A percentile compares a stretch with the other conserved stretches of the same genome.
These are phyloP conservation scores for Vanrija humicola DNA, from an alignment of 1,284 basidiomycete species.

Conservation along the genomic window DNA sequence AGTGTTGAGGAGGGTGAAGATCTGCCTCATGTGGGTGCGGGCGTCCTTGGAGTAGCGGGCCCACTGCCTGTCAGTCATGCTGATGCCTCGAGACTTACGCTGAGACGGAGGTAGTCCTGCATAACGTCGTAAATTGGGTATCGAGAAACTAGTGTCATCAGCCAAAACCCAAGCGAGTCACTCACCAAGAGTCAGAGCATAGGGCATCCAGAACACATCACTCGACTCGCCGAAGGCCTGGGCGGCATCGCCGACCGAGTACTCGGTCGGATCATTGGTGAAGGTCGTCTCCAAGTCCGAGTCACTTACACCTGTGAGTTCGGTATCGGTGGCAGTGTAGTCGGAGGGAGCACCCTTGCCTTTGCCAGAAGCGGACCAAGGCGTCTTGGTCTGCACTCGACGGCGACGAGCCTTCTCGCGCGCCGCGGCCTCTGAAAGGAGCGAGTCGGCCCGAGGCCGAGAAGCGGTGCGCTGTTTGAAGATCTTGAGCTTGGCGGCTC, in stretches of 20 bases:
- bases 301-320: constrained; percentile 59
- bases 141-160: constrained; percentile 62
- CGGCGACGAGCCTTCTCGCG: constrained; percentile 5
- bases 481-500: constrained; percentile 52
- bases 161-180: background rate
- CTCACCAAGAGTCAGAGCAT: constrained; percentile 63
- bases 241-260: constrained; percentile 16
- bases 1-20: constrained; percentile 51
- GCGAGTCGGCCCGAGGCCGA: constrained; percentile 22
- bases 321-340: constrained; percentile 61
- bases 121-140: constrained; percentile 89
- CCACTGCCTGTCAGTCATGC: constrained; percentile 57
- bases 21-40: constrained; percentile 43
- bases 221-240: constrained; percentile 53
- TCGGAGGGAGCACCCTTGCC: constrained; percentile 6
- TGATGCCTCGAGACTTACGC: constrained; percentile 18
- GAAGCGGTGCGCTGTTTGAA: constrained; percentile 26
- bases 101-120: constrained; percentile 82
- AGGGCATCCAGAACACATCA: constrained; percentile 88
- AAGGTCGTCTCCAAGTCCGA: constrained; percentile 48
- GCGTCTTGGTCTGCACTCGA: constrained; percentile 4
- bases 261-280: constrained; percentile 12
- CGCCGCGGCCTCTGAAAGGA: constrained; percentile 5
- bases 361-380: constrained; percentile 2
- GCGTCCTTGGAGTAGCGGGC: constrained; percentile 85